Base-by-base conservation (phyloP, 192 early-diverging fungal genomes). In the Spinellus fusiger region DNA sequence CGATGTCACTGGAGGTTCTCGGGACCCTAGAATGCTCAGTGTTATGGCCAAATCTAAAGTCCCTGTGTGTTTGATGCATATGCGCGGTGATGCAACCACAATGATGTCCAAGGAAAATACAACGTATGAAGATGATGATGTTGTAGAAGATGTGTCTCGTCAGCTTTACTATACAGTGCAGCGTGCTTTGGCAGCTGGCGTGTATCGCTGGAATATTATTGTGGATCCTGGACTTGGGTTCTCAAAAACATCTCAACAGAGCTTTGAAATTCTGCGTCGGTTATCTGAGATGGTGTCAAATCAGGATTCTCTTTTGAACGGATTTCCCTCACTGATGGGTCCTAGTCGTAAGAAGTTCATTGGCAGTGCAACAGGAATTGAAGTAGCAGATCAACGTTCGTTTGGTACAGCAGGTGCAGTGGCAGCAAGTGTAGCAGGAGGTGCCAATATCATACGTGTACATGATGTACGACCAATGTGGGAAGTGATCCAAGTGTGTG, bases 211-310 rank as follows among this genome's bases (percentile, higher is more conserved):
- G 97, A 98, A 98, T 73, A 92, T 99, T 25, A 89, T 95, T 62
- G 72, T 96, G 3, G 97, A 99, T 63, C 97, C 97, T 12, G 97
- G 97, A 23, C 84, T 99, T 59, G 97, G 97, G 1, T 99, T 99
- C 79, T 93, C 95, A 29, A 99, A 99, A 75, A 86, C 87, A 7
- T 78, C 76, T 25, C 80, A 81, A 3, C 97, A 99, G 68, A 91
- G 88, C 70, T 85, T 95, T 73, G 86, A 92, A 65, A 70, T 99
- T 26, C 70, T 99, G 54, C 80, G 86, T 28, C 74, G 86, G 4
- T 74, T 99, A 25, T 62, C 73, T 0, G 79, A 87, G 49, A 69
- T 90, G 29, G 76, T 75, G 53, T 64, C 74, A 54, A 58, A 49
- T n/a, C 67, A 73, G 15, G 63, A 77, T 20, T 71, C 77, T 27